Evolutionary conservation across 116 monocot genomes (phyloP), one percentile per base, ranked within the genome.

Genomic region (Trichopus zeylanicus): DNA sequence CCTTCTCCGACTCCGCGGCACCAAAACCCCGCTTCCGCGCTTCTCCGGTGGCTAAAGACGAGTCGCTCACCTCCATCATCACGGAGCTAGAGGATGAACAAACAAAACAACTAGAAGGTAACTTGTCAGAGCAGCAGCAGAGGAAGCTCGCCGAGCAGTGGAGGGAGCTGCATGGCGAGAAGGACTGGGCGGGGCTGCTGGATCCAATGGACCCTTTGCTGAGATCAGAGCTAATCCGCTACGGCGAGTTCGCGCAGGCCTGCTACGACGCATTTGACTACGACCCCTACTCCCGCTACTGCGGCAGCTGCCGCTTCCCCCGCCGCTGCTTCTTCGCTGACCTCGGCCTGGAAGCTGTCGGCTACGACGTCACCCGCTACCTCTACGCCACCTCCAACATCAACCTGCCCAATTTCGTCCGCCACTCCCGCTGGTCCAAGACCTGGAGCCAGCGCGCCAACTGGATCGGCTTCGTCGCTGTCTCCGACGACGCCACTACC

Each of bases 201-300:
- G 7, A 69, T 27, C 81, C 81, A 26, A 71, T 86, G 46, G 71
- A 86, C 55, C 78, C 75, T 12, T 72, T 30, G 61, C 72, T 86
- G 27, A 78, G 80, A 33, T 64, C 56, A 11, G 75, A 81, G 60
- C 53, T 86, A 51, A 7, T 86, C 55, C 71, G 70, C 30, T 86
- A 81, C 62, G 86, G 86, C 22, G 86, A 81, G 52, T 56, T 86
- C 47, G 38, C 75, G 8, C 72, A 77, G 54, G 65, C 86, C 24
- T 78, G 75, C n/a, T 81, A 86, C 56, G 81, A 86, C 53, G 71
- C 66, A 15, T 81, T 86, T 60, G 81, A 86, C 63, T 68, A 24
- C 57, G 66, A 81, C 68, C 73, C 71, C 25, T 42, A 48, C 31
- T 78, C 81, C 11, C 31, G 54, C 18, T 71, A 55, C 66, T 65